A percentile compares a stretch with the other conserved stretches of the same genome.
Evolutionary conservation across 495 filamentous ascomycete species (phyloP).

Genomic region (Podospora pseudoanserina): DNA sequence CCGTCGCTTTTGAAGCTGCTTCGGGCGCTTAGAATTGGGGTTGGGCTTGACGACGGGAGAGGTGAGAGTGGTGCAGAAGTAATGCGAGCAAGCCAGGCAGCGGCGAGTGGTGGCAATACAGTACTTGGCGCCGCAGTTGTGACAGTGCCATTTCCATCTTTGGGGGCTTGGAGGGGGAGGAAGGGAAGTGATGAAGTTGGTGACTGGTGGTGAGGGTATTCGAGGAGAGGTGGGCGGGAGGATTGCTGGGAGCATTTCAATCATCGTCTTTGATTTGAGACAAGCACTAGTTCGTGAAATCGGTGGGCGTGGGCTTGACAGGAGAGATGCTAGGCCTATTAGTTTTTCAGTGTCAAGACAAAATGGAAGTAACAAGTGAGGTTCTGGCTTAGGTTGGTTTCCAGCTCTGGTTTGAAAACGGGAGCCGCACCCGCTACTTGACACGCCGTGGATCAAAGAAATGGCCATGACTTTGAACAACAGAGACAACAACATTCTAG

Average conservation of each 20-base stretch:
- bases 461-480: not conserved
- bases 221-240: not conserved
- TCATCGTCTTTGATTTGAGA: not conserved
- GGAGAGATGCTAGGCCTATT: too few species aligned
- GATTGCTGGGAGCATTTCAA: not conserved
- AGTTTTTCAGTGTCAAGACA: too few species aligned
- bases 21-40: not conserved
- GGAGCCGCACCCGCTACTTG: not conserved
- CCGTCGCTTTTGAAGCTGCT: not conserved
- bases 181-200: constrained; percentile 21
- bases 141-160: constrained; percentile 47
- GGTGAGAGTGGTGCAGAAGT: constrained; percentile 31
- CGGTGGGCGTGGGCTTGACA: too few species aligned
- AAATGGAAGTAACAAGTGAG: too few species aligned
- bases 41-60: not conserved
- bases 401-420: not conserved
- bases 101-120: constrained; percentile 42
- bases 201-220: not conserved
- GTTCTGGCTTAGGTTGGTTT: not conserved
- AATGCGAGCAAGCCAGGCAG: constrained; percentile 44
- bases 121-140: constrained; percentile 38
- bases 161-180: constrained; percentile 30
- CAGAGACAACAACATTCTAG: not conserved
- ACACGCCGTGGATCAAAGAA: not conserved
- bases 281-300: not conserved